Conservation (phyloP, 192 early-diverging fungal species). For the Podila minutissima region DNA sequence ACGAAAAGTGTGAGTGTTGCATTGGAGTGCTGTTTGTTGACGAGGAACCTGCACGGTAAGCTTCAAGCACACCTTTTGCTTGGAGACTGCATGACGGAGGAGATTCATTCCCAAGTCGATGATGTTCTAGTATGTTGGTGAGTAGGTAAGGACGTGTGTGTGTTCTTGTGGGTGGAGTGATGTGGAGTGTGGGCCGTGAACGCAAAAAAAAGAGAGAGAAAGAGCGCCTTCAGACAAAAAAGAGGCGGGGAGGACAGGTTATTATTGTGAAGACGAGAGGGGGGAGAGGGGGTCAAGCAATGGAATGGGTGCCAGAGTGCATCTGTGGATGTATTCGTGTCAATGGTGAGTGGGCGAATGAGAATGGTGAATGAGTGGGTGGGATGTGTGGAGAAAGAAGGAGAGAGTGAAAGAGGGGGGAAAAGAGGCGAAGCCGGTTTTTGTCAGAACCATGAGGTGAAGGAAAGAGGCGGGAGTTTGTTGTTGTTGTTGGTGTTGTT, state of each 20-base stretch:
- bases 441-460: too few species aligned
- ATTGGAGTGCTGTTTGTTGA: too few species aligned
- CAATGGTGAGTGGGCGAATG: not conserved
- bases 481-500: not conserved
- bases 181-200: not conserved
- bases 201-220: not conserved
- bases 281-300: too few species aligned
- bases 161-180: too few species aligned
- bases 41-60: too few species aligned
- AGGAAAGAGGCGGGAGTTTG: not conserved
- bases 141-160: not conserved
- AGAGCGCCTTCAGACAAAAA: too few species aligned
- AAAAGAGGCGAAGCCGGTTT: not conserved
- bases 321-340: too few species aligned
- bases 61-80: slow-evolving; percentile 24
- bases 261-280: too few species aligned
- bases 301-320: too few species aligned
- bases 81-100: slow-evolving; percentile 46
- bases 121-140: too few species aligned
- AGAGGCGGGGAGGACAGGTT: not conserved
- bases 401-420: not conserved
- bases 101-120: slow-evolving; percentile 26
- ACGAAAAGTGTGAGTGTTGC: not conserved
- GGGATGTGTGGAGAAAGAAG: not conserved
- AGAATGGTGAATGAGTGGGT: not conserved